Evolutionary conservation across 345 rosid species (phyloP).

Genomic region (Iberis pinnata): DNA sequence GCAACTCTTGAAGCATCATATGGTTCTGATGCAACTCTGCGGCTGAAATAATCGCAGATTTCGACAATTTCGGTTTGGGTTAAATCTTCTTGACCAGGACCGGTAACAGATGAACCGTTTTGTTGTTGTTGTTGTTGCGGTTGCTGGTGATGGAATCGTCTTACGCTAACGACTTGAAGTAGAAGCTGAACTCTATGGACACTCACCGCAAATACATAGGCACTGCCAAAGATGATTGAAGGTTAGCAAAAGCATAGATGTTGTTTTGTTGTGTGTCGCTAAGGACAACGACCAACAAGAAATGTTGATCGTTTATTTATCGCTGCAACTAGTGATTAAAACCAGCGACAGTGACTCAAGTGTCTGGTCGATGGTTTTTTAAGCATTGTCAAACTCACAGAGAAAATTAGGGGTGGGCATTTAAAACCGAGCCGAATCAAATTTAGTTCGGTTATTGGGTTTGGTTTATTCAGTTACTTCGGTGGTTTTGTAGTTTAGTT

Average conservation of each 20-base stretch:
- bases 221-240: constrained; percentile 42
- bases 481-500: too few relatives aligned
- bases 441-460: too few relatives aligned
- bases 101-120: constrained; percentile 51
- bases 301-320: too few relatives aligned
- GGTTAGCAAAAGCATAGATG: constrained; percentile 15
- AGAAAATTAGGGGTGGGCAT: too few relatives aligned
- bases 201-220: constrained; percentile 92
- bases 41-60: constrained; percentile 97
- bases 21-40: constrained; percentile 96
- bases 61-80: constrained; percentile 82
- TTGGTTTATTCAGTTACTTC: too few relatives aligned
- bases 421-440: too few relatives aligned
- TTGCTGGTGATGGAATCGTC: constrained; percentile 88
- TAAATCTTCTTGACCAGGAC: constrained; percentile 85
- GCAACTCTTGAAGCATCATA: constrained; percentile 98
- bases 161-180: constrained; percentile 94
- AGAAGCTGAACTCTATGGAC: constrained; percentile 99
- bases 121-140: constrained; percentile 75
- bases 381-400: too few relatives aligned
- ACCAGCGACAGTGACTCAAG: too few relatives aligned
- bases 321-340: too few relatives aligned
- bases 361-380: too few relatives aligned
- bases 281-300: too few relatives aligned
- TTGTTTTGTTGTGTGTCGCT: too few relatives aligned